Evolutionary conservation across 345 rosid species (phyloP).

Genomic region (Linum trigynum): DNA sequence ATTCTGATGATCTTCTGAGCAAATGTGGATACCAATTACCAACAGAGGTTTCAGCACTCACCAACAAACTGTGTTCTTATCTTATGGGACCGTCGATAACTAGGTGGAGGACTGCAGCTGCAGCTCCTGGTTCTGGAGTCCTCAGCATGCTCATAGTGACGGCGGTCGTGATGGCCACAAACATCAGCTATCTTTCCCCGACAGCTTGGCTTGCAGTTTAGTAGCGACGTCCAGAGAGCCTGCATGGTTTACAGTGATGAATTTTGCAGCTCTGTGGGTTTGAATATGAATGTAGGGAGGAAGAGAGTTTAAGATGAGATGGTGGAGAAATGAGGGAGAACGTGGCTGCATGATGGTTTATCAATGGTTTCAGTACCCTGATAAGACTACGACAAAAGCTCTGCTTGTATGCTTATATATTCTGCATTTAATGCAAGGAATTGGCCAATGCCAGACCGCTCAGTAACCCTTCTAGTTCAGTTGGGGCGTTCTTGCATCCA

Average conservation of each 20-base stretch:
- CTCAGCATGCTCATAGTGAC: not conserved
- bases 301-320: not conserved
- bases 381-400: constrained; percentile 20
- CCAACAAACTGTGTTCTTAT: constrained; percentile 21
- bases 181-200: constrained; percentile 18
- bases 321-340: constrained; percentile 18
- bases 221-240: constrained; percentile 29
- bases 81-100: constrained; percentile 16
- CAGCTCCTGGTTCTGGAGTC: constrained; percentile 4
- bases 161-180: not conserved
- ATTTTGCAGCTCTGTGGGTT: not conserved
- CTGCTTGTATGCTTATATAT: constrained; percentile 22
- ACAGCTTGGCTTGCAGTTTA: constrained; percentile 25
- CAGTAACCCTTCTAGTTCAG: no score
- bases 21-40: not conserved
- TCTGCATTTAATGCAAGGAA: constrained; percentile 13
- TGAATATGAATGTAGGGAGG: not conserved
- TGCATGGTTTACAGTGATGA: constrained; percentile 18
- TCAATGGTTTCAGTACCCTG: not conserved
- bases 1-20: not conserved
- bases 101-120: constrained; percentile 5
- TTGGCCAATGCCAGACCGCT: no score
- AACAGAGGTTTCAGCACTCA: constrained; percentile 1
- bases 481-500: no score
- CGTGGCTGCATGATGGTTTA: constrained; percentile 15